These are phyloP conservation scores for Saccharomycopsis malanga DNA, from an alignment of 805 yeast genomes.

Conservation along the genomic window DNA sequence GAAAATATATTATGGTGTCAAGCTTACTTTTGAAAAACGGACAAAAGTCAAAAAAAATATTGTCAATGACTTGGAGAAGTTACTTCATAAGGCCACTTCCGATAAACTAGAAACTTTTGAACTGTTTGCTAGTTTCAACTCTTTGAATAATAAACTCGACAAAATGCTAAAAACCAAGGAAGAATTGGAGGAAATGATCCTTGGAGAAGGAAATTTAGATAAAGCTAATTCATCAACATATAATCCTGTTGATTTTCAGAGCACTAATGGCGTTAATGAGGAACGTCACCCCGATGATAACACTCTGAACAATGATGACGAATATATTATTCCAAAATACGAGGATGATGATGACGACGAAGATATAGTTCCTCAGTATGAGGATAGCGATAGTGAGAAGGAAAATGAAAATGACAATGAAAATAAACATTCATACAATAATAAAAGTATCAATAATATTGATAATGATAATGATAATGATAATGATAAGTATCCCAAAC, in stretches of 20 bases:
- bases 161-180: conserved; percentile 27
- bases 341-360: conserved; percentile 22
- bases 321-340: conserved; percentile 18
- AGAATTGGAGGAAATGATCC: conserved; percentile 25
- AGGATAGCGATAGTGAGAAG: conserved; percentile 12
- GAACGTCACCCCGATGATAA: neutral
- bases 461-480: conserved; percentile 1
- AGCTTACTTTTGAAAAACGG: neutral
- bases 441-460: too few relatives aligned
- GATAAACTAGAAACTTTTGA: conserved; percentile 2
- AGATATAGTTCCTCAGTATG: conserved; percentile 25
- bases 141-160: conserved; percentile 25
- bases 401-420: conserved; percentile 2
- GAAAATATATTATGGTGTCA: conserved; percentile 15
- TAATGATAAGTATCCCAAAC: neutral
- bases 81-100: conserved; percentile 6
- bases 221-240: neutral
- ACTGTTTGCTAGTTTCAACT: conserved; percentile 23
- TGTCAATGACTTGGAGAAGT: conserved; percentile 15
- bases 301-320: conserved; percentile 5
- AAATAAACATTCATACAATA: neutral
- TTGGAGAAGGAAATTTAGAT: neutral
- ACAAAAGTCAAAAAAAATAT: neutral
- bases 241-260: too few relatives aligned
- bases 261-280: too few relatives aligned